Evolutionary conservation across 371 early-diverging fungal species (phyloP), one percentile per base, ranked within the genome.

Genomic region (Cokeromyces recurvatus): DNA sequence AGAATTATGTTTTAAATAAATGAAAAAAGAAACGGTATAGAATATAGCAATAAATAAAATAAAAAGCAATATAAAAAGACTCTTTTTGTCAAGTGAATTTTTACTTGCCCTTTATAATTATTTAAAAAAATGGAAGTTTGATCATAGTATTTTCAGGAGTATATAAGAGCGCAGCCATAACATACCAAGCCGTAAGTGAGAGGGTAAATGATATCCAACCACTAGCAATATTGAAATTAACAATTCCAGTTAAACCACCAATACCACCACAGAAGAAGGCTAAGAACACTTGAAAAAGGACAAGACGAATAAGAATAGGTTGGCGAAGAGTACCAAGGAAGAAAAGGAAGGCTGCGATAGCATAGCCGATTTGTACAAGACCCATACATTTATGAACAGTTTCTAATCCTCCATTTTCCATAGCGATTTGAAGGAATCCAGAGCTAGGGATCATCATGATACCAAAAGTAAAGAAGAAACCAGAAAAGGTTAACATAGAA

Each of bases 401-500:
- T 19, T 59, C 46, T 2, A 45, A 1, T 27, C 63, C 63, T 11
- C 59, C 71, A 4, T 15, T 43, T 2, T 27, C 50, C 36, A 51
- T 49, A 11, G 58, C 56, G 10, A 53, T 21, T 17, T 42, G 51
- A 14, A 64, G 41, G 24, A 66, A 62, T 6, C 71, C 71, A 15
- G 62, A 59, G 20, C 54, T 53, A 15, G 64, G 55, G 23, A 55
- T 42, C 48, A 71, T 61, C 67, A 67, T 71, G 38, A 67, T 53
- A 38, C 65, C 64, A 32, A 55, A 71, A 4, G 67, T 59, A 17
- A 67, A 48, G 48, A 64, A 71, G 47, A 71, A 71, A 12, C 71
- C 67, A 34, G 62, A 43, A 34, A 59, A 71, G 8, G 65, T 62
- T 14, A 64, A 38, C 58, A 71, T 62, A 11, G 65, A 39, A 16